A percentile compares a stretch with the other conserved stretches of the same genome.
These are phyloP conservation scores for Hondaea fermentalgiana DNA, from an alignment of 108 stramenopile species.

Conservation along the genomic window DNA sequence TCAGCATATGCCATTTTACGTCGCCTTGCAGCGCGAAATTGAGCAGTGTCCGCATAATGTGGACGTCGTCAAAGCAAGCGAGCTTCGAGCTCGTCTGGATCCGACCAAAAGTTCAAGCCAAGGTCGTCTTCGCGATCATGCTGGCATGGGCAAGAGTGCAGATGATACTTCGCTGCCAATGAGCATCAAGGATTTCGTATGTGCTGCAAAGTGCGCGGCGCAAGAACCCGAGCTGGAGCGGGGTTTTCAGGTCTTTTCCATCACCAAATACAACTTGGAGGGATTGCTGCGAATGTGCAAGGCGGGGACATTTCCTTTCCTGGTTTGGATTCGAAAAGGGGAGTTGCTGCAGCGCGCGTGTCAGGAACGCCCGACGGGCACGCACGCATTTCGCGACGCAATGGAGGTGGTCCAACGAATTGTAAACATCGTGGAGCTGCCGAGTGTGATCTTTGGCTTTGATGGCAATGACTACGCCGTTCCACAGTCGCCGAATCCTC, in stretches of 20 bases:
- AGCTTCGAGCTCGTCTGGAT: too few relatives aligned
- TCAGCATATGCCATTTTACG: too few relatives aligned
- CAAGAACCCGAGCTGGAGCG: neutral
- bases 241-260: neutral
- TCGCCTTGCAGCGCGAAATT: too few relatives aligned
- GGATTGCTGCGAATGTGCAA: neutral
- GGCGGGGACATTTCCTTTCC: neutral
- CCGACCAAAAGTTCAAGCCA: too few relatives aligned
- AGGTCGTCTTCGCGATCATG: too few relatives aligned
- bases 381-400: neutral
- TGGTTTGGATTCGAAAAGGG: neutral
- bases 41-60: too few relatives aligned
- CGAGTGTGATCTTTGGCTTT: neutral
- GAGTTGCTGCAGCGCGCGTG: neutral
- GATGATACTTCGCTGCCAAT: neutral
- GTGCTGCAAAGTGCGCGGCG: neutral
- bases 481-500: neutral
- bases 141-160: too few relatives aligned
- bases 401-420: neutral
- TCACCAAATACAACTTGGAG: neutral
- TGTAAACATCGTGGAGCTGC: neutral
- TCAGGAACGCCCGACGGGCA: neutral
- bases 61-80: too few relatives aligned
- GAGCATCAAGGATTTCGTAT: neutral
- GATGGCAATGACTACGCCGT: neutral